Evolutionary conservation across 2,329 filamentous ascomycete genomes (phyloP), one percentile per base, ranked within the genome.

Genomic region (Esteya vermicola): DNA sequence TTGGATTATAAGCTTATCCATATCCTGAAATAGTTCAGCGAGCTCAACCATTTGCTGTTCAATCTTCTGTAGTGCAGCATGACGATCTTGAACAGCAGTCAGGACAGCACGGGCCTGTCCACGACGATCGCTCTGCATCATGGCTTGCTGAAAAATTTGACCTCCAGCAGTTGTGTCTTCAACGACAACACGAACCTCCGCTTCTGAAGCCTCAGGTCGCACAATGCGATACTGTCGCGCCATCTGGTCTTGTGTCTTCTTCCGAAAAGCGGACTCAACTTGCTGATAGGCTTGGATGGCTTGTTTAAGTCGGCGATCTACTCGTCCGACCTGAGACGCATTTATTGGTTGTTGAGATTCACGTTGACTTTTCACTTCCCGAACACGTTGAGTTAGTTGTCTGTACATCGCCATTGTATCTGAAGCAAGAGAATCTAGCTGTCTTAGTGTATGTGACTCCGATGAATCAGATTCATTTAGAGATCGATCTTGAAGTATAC

Each of bases 151-250:
- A 63, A 96, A 96, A 49, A 93, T 79, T 59, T 93, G 85, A 39
- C 78, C 75, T 37, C 78, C 75, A 46, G 79, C 72, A 13, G 63
- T 70, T 50, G 72, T 70, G 51, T 85, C 77, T 52, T 89, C 76
- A 1, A 88, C 81, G 14, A 84, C 85, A 42, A 80, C 74, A 43
- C 72, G 70, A 22, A 95, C 75, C 58, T 96, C 86, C 33, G 70
- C 66, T 40, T 91, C 83, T 22, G 75, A 72, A 4, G 85, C 85
- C 43, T 93, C 78, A 19, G 86, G 84, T 47, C 78, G 74, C 41
- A 91, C 88, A 55, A 96, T 95, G 43, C 82, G 75, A 62, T 93
- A 94, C 57, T 95, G 86, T 41, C 91, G 75, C 48, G 78, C 81
- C 63, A 93, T 83, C 60, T 93, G 85, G 37, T 85, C 81, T 56